Conservation (phyloP, 768 basidiomycete species). For the Lenzites betulinus region DNA sequence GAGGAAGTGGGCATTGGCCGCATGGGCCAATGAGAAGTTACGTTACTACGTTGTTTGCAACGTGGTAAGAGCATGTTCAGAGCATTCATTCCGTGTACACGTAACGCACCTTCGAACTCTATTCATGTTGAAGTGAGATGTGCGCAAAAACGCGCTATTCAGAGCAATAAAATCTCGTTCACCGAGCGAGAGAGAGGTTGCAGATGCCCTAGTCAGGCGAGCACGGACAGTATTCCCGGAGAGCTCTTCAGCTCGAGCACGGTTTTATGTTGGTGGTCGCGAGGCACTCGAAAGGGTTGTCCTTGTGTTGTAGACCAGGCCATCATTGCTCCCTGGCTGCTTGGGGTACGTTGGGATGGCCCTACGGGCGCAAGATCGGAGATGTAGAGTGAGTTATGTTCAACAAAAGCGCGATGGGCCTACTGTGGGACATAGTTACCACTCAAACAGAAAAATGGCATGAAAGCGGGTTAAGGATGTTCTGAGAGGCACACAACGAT, state of each 20-base stretch:
- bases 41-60: too few species aligned
- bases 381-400: not conserved
- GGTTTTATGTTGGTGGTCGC: not conserved
- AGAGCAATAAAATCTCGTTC: not conserved
- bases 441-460: constrained; percentile 6
- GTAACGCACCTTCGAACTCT: not conserved
- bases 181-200: not conserved
- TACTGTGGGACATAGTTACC: not conserved
- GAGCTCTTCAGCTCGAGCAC: not conserved
- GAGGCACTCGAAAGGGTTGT: not conserved
- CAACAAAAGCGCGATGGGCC: constrained; percentile 7
- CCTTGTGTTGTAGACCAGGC: not conserved
- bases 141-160: not conserved
- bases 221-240: not conserved
- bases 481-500: too few species aligned
- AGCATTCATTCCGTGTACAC: too few species aligned
- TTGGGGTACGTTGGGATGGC: not conserved
- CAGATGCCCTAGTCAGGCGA: not conserved
- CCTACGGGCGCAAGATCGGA: not conserved
- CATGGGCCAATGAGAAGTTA: too few species aligned
- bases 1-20: not conserved
- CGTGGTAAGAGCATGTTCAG: too few species aligned
- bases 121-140: not conserved
- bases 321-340: not conserved
- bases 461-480: too few species aligned